phyloP scores from a whole-genome alignment of 1,284 basidiomycete genomes.

The Moesziomyces parantarcticus region DNA sequence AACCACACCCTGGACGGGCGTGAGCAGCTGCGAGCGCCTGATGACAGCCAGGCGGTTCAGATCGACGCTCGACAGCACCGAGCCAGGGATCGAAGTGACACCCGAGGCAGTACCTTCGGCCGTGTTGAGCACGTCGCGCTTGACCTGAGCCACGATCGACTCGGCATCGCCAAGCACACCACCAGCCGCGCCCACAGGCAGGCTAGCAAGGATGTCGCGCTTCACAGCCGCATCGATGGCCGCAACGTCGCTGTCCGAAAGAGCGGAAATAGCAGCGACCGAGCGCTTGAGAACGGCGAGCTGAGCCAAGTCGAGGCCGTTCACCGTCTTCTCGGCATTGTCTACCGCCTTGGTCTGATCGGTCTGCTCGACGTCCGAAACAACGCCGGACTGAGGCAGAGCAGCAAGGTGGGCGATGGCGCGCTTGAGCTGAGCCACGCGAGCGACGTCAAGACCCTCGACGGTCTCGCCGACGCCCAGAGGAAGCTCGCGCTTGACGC shows the following conservation, averaged over 20 bases:
- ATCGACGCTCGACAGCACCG: constrained; percentile 3
- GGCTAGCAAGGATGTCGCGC: constrained; percentile 6
- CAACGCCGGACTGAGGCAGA: constrained; percentile 15
- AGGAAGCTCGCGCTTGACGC: constrained; percentile 23
- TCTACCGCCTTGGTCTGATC: constrained; percentile 6
- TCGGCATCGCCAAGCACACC: background rate
- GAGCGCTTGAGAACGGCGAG: constrained; percentile 13
- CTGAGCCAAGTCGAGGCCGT: constrained; percentile 8
- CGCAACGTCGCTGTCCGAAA: constrained; percentile 6
- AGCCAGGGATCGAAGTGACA: background rate
- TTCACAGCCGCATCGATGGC: constrained; percentile 9
- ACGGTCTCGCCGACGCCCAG: constrained; percentile 7
- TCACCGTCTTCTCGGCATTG: background rate
- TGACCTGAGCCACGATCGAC: background rate
- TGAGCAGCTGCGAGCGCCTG: constrained; percentile 12
- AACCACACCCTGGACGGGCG: constrained; percentile 4
- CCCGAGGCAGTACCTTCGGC: background rate
- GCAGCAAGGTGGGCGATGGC: constrained; percentile 25
- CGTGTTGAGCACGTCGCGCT: constrained; percentile 1
- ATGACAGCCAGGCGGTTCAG: constrained; percentile 5
- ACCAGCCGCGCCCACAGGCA: background rate
- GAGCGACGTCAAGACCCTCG: constrained; percentile 8
- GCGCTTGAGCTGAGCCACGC: constrained; percentile 19
- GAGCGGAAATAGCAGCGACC: constrained; percentile 15
- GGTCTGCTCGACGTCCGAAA: constrained; percentile 1